Conservation (phyloP, 352 stramenopile genomes). For the Phytopythium aichiense region DNA sequence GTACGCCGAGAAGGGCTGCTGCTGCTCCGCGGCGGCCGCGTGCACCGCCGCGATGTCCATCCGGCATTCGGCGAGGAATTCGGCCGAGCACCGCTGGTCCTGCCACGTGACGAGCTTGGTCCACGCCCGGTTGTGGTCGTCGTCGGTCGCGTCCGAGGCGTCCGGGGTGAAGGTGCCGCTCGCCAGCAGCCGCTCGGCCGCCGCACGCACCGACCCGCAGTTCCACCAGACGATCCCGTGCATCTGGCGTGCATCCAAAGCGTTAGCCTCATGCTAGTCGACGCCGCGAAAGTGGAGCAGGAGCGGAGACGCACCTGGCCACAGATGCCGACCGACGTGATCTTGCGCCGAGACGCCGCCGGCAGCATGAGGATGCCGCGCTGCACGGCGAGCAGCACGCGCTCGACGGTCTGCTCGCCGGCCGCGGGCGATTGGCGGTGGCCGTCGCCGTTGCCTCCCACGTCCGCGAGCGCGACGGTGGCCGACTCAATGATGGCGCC, state of each 20-base stretch:
- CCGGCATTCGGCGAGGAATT: slow-evolving; percentile 40
- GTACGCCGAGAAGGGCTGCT: neutral
- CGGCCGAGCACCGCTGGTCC: slow-evolving; percentile 61
- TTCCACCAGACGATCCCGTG: slow-evolving; percentile 85
- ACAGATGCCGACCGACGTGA: slow-evolving; percentile 60
- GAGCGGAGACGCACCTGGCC: slow-evolving; percentile 32
- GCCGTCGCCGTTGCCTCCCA: slow-evolving; percentile 14
- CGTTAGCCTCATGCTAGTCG: neutral
- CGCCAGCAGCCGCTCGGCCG: slow-evolving; percentile 24
- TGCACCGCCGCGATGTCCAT: slow-evolving; percentile 12
- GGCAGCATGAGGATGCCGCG: slow-evolving; percentile 30
- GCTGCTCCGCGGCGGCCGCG: neutral
- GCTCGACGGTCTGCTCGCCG: slow-evolving; percentile 44
- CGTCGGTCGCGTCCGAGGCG: slow-evolving; percentile 5
- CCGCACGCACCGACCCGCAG: slow-evolving; percentile 27
- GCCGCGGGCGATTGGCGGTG: neutral
- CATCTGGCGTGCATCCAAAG: slow-evolving; percentile 38
- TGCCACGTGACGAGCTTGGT: slow-evolving; percentile 75
- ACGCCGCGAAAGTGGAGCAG: no score
- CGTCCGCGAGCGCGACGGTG: slow-evolving; percentile 33
- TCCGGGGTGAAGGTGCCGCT: neutral
- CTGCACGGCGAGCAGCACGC: slow-evolving; percentile 43
- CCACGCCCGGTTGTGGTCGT: slow-evolving; percentile 29
- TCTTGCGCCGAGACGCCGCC: slow-evolving; percentile 10
- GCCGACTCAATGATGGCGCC: slow-evolving; percentile 27